Conservation (phyloP, 192 early-diverging fungal species). For the Physocladia obscura region DNA sequence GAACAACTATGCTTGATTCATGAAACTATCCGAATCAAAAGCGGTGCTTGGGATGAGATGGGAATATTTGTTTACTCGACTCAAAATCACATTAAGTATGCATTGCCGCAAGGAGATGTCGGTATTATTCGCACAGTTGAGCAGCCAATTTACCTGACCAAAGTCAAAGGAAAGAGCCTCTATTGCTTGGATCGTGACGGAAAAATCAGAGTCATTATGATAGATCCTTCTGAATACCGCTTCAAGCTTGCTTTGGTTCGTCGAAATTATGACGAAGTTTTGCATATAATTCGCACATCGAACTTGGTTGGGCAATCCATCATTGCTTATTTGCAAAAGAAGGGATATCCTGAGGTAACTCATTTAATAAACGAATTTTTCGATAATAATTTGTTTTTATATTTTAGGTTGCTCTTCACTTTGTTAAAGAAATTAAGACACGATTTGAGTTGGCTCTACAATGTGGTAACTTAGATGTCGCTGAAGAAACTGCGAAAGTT, state of each 20-base stretch:
- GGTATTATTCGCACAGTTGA: slow-evolving; percentile 97
- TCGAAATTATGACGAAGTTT: slow-evolving; percentile 92
- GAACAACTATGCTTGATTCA: slow-evolving; percentile 89
- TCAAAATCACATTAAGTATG: slow-evolving; percentile 98
- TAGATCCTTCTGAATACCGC: slow-evolving; percentile 98
- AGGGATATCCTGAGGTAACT: slow-evolving; percentile 94
- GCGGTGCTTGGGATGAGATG: slow-evolving; percentile 91
- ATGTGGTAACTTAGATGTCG: slow-evolving; percentile 95
- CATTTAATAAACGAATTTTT: not conserved
- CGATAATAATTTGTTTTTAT: not conserved
- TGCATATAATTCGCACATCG: slow-evolving; percentile 92
- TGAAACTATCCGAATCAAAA: slow-evolving; percentile 98
- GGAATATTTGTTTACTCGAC: slow-evolving; percentile 94
- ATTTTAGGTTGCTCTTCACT: slow-evolving; percentile 84
- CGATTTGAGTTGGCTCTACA: slow-evolving; percentile 95
- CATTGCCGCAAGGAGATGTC: slow-evolving; percentile 90
- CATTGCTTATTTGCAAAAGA: slow-evolving; percentile 98
- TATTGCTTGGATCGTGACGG: slow-evolving; percentile 89
- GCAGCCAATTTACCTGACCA: slow-evolving; percentile 89
- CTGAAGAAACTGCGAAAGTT: slow-evolving; percentile 88
- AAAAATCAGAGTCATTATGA: slow-evolving; percentile 78
- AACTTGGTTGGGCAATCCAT: slow-evolving; percentile 98
- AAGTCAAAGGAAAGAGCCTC: slow-evolving; percentile 81
- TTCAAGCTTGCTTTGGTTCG: slow-evolving; percentile 94
- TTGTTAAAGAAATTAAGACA: slow-evolving; percentile 95